Evolutionary conservation across 345 rosid species (phyloP), one percentile per base, ranked within the genome.

Genomic region (Turnera subulata): DNA sequence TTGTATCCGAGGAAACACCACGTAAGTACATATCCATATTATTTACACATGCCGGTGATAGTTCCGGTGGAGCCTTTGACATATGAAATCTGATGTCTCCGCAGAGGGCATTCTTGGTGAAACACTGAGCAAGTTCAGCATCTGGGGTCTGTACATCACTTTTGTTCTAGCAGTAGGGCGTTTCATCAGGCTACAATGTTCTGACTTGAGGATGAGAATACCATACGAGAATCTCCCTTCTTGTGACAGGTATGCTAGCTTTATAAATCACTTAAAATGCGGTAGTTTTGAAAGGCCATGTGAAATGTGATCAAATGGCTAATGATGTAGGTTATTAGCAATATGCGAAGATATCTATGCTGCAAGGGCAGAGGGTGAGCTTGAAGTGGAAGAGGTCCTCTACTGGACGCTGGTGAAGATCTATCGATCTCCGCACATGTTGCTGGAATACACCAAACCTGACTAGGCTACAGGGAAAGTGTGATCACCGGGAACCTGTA

Each of bases 91-190:
- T 50, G 21, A 17, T 53, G 1, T 7, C 51, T 55, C 57, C 42
- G 23, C 71, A 78, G 82, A 78, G 73, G 82, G 82, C n/a, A 73
- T 78, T 68, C 73, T 78, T 14, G 78, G 82, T 13, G 82, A 78
- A 56, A 78, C 82, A 17, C 76, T 78, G 0, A 78, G 82, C 74
- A 78, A 78, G 72, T 78, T 78, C 74, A 78, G 82, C 50, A 78
- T 78, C 21, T 78, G 82, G 82, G 82, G 78, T 55, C 74, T 78
- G 44, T 78, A 78, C 69, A 71, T 74, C 13, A 78, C 78, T 5
- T 78, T 78, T 23, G 82, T 78, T 58, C 76, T 78, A 18, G 82
- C 82, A 10, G 78, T 78, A 57, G 82, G 82, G 42, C 82, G 78
- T 19, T 78, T 78, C 49, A 73, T 78, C 47, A 50, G 78, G 61